phyloP scores from a whole-genome alignment of 2,329 filamentous ascomycete genomes.

The Colletotrichum euphorbiae region DNA sequence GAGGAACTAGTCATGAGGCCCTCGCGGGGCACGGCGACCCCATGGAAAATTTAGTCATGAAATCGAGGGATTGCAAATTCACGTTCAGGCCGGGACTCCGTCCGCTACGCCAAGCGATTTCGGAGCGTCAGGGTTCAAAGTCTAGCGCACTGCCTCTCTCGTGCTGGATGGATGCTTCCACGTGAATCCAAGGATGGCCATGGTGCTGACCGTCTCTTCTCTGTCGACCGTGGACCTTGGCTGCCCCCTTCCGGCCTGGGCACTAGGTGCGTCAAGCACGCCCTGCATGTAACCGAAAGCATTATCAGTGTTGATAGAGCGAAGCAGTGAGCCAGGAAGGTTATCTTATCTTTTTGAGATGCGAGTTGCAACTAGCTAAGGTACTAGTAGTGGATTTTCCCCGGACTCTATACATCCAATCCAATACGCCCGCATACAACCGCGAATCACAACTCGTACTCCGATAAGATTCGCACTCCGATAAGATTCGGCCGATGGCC shows the following conservation, averaged over 20 bases:
- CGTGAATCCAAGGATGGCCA: conserved; percentile 1
- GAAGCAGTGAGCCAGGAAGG: neutral
- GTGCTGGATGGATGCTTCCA: neutral
- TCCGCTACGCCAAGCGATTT: neutral
- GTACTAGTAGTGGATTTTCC: neutral
- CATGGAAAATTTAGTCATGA: conserved; percentile 22
- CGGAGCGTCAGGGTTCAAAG: neutral
- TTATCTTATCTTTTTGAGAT: conserved; percentile 11
- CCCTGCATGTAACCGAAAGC: conserved; percentile 3
- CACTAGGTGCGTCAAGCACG: neutral
- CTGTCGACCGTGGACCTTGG: neutral
- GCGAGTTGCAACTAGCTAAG: neutral
- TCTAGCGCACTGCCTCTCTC: neutral
- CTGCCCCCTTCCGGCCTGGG: neutral
- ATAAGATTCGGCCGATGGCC: conserved; percentile 13
- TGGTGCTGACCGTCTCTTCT: conserved; percentile 17
- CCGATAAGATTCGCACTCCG: conserved; percentile 6
- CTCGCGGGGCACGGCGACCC: neutral
- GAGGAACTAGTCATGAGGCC: conserved; percentile 14
- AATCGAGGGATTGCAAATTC: neutral
- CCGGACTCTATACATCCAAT: neutral
- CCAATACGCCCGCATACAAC: neutral
- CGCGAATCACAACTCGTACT: neutral
- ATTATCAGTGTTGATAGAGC: neutral
- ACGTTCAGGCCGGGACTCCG: neutral